Evolutionary conservation across 2,329 filamentous ascomycete genomes (phyloP).

Genomic region (Coniella lustricola): DNA sequence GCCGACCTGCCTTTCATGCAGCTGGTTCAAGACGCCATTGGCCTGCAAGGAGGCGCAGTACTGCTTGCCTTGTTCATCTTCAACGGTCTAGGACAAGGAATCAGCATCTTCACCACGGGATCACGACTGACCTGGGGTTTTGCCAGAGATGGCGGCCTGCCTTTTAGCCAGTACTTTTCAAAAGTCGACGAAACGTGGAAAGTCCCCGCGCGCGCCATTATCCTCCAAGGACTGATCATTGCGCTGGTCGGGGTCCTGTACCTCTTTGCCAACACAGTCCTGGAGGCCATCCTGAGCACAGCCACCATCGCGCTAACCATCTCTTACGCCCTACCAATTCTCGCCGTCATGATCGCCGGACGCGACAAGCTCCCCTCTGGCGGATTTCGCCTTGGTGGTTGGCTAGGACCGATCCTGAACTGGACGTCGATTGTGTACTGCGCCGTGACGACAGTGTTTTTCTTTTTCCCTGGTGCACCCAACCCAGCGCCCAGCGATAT

Average conservation of each 20-base stretch:
- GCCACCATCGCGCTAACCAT: conserved; percentile 50
- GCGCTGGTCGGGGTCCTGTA: conserved; percentile 45
- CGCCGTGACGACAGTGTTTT: conserved; percentile 45
- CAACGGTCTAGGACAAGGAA: conserved; percentile 47
- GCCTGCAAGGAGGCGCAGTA: conserved; percentile 34
- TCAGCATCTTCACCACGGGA: conserved; percentile 43
- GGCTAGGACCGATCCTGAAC: conserved; percentile 35
- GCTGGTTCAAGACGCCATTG: conserved; percentile 34
- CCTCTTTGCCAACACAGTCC: conserved; percentile 45
- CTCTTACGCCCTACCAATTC: conserved; percentile 44
- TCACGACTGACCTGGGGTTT: conserved; percentile 49
- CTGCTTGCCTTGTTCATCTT: conserved; percentile 47
- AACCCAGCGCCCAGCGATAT: conserved; percentile 41
- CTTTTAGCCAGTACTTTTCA: conserved; percentile 37
- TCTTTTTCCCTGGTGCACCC: conserved; percentile 44
- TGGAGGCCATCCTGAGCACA: conserved; percentile 47
- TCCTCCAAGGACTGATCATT: conserved; percentile 37
- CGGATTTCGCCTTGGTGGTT: conserved; percentile 10
- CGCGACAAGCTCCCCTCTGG: conserved; percentile 44
- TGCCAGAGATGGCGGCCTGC: conserved; percentile 43
- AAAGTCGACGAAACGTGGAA: conserved; percentile 41
- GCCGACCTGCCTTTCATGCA: conserved; percentile 43
- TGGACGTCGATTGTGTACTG: conserved; percentile 46
- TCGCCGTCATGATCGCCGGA: conserved; percentile 39
- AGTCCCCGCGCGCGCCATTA: conserved; percentile 44